These are phyloP conservation scores for apple (Malus domestica) DNA, from an alignment of 306 rosid genomes.

Conservation along the genomic window ASM211411v1 NC_041803.1:15010501-15011000, in stretches of 20 bases:
- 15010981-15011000: neutral
- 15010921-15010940: neutral
- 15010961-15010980: neutral
- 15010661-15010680: neutral
- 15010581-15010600: neutral
- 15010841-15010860: neutral
- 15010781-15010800: neutral
- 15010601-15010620: neutral
- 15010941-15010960: neutral
- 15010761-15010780: neutral
- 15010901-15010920: neutral
- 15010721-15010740: neutral
- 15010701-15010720: neutral
- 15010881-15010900: neutral
- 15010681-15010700: neutral
- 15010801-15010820: neutral
- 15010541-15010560: neutral
- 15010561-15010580: neutral
- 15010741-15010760: neutral
- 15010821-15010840: neutral
- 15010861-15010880: neutral
- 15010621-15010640: neutral
- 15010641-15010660: neutral
- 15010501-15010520: slow-evolving; percentile 36
- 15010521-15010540: neutral